These are phyloP conservation scores for Kingdonia uniflora DNA, from an alignment of 164 flowering plant genomes.

Conservation along the genomic window DNA sequence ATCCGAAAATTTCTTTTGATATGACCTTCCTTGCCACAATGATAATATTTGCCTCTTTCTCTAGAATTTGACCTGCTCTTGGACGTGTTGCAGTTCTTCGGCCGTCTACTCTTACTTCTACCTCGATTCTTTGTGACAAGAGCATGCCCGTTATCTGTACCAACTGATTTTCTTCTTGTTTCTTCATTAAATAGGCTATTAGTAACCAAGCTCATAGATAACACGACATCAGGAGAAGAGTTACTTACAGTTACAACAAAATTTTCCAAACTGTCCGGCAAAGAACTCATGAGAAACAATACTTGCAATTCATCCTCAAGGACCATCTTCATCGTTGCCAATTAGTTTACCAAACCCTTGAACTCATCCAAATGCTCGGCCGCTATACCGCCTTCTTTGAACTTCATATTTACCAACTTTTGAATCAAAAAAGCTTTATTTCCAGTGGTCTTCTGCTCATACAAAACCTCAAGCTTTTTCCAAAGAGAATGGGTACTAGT, in stretches of 20 bases:
- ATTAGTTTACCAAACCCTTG: neutral
- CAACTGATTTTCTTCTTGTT: neutral
- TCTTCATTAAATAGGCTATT: conserved; percentile 2
- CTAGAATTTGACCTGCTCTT: neutral
- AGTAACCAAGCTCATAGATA: neutral
- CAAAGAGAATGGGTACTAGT: neutral
- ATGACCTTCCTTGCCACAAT: neutral
- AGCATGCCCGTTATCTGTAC: neutral
- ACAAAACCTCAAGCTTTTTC: conserved; percentile 2
- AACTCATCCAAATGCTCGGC: neutral
- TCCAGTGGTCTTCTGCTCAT: neutral
- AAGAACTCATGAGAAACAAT: neutral
- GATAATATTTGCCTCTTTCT: neutral
- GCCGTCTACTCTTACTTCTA: neutral
- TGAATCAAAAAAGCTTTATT: neutral
- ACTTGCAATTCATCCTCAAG: neutral
- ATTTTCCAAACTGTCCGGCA: neutral
- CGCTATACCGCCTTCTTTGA: neutral
- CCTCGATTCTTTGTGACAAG: neutral
- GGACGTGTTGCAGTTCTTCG: no score
- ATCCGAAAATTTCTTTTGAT: neutral
- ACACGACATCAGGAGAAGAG: neutral
- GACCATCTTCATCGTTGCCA: neutral
- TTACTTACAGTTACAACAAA: neutral
- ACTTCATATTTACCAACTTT: neutral